Conservation (phyloP, 495 filamentous ascomycete species). For the Aspergillus bertholletiae region DNA sequence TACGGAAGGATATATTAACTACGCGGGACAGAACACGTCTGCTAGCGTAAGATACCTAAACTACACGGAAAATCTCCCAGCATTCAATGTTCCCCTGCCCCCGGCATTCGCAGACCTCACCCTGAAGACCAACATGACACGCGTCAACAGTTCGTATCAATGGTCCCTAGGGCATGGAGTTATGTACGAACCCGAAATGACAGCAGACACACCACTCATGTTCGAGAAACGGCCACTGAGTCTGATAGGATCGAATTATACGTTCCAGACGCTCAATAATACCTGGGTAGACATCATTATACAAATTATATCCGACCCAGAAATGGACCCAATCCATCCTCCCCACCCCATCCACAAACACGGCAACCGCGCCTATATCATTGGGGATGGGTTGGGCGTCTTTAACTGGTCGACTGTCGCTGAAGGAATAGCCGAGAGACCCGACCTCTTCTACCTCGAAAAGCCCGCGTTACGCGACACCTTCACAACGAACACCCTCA, state of each 20-base stretch:
- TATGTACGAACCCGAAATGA: neutral
- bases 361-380: neutral
- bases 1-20: neutral
- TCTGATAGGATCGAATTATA: neutral
- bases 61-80: neutral
- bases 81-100: neutral
- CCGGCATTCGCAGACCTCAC: neutral
- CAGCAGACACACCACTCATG: neutral
- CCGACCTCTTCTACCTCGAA: neutral
- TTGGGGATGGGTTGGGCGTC: neutral
- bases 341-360: neutral
- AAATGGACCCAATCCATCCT: neutral
- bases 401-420: neutral
- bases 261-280: neutral
- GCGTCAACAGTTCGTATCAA: neutral
- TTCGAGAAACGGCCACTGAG: neutral
- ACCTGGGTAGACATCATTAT: neutral
- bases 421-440: neutral
- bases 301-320: neutral
- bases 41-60: neutral
- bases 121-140: neutral
- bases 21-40: neutral
- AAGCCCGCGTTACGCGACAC: neutral
- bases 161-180: neutral
- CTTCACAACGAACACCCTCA: neutral